Evolutionary conservation across 2,329 filamentous ascomycete species (phyloP).

Genomic region (Zelopaecilomyces penicillatus): DNA sequence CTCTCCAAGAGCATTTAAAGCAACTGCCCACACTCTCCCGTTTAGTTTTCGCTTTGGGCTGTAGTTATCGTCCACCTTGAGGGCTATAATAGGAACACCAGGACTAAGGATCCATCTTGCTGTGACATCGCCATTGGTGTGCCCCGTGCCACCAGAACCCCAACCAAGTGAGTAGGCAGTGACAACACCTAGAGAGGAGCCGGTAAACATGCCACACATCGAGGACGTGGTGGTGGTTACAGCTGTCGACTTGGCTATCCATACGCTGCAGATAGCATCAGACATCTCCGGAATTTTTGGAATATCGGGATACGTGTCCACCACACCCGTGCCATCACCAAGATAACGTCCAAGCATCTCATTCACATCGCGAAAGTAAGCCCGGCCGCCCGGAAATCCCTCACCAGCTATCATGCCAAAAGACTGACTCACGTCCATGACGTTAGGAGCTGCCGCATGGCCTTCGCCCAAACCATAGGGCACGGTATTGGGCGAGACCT

Average conservation of each 20-base stretch:
- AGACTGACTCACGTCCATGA: slow-evolving; percentile 82
- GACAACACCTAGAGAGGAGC: slow-evolving; percentile 75
- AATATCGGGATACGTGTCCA: slow-evolving; percentile 61
- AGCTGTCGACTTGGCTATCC: slow-evolving; percentile 76
- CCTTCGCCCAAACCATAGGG: slow-evolving; percentile 74
- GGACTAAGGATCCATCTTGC: slow-evolving; percentile 86
- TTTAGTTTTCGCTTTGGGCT: slow-evolving; percentile 59
- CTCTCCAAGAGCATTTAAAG: slow-evolving; percentile 89
- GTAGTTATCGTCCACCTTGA: slow-evolving; percentile 78
- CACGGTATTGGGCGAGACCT: slow-evolving; percentile 63
- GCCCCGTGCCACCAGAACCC: slow-evolving; percentile 49
- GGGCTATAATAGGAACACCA: slow-evolving; percentile 80
- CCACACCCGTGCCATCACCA: slow-evolving; percentile 48
- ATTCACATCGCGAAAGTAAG: slow-evolving; percentile 65
- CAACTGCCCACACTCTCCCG: slow-evolving; percentile 79
- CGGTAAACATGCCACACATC: slow-evolving; percentile 72
- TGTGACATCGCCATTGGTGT: slow-evolving; percentile 68
- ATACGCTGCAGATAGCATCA: slow-evolving; percentile 70
- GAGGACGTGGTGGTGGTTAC: slow-evolving; percentile 67
- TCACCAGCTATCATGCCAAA: slow-evolving; percentile 81
- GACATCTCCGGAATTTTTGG: slow-evolving; percentile 62
- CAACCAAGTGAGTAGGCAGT: slow-evolving; percentile 70
- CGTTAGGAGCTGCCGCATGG: slow-evolving; percentile 70
- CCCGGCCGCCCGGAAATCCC: slow-evolving; percentile 73
- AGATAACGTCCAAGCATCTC: slow-evolving; percentile 74